Percentiles rank a stretch among this genome's conserved stretches.
Conservation (phyloP, 1,139 yeast species). For the Candida tetrigidarum region DNA sequence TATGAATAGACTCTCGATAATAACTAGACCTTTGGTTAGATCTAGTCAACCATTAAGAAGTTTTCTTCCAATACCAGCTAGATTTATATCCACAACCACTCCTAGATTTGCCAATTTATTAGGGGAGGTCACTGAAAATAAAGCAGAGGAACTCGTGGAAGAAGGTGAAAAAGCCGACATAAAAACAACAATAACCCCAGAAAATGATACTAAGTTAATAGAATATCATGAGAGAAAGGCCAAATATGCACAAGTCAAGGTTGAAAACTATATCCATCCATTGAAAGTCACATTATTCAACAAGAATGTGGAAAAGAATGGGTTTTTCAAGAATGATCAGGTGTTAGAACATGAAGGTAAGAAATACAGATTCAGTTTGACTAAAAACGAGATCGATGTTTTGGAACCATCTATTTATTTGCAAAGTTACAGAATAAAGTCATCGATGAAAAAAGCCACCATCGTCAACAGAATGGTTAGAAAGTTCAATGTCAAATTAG, state of each 20-base stretch:
- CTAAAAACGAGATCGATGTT: constrained; percentile 68
- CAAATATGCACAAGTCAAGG: constrained; percentile 28
- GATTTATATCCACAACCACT: constrained; percentile 8
- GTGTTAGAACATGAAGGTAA: constrained; percentile 53
- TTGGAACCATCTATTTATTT: constrained; percentile 86
- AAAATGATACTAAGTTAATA: constrained; percentile 40
- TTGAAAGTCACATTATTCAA: constrained; percentile 69
- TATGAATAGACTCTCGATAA: constrained; percentile 15
- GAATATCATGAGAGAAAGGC: constrained; percentile 37
- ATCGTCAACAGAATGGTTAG: constrained; percentile 76
- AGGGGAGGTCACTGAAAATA: constrained; percentile 14
- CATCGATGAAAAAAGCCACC: constrained; percentile 88
- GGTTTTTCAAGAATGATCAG: constrained; percentile 74
- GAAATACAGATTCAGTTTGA: constrained; percentile 58
- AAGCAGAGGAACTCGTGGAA: constrained; percentile 9
- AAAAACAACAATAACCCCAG: constrained; percentile 24
- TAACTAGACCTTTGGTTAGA: constrained; percentile 13
- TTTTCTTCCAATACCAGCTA: neutral
- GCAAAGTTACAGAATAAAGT: constrained; percentile 78
- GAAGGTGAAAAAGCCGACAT: constrained; percentile 6
- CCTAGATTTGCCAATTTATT: constrained; percentile 10
- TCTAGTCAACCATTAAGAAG: neutral
- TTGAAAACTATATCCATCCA: constrained; percentile 62
- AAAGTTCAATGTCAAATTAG: constrained; percentile 71
- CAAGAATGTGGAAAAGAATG: constrained; percentile 62